phyloP scores from a whole-genome alignment of 1,139 yeast genomes.

The Taphrina communis region DNA sequence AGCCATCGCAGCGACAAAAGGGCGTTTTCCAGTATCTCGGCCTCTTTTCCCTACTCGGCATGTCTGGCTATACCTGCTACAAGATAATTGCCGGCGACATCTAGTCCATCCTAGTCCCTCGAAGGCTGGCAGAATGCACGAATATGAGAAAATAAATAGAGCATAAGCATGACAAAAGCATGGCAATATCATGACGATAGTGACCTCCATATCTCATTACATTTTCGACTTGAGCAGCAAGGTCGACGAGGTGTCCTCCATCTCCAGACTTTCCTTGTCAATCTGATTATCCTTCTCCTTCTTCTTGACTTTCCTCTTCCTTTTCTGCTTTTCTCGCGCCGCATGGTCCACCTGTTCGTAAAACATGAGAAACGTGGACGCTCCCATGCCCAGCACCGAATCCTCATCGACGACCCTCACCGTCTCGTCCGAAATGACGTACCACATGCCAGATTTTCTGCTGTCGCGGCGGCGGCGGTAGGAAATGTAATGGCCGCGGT shows the following conservation, averaged over 20 bases:
- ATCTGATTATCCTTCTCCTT: background rate
- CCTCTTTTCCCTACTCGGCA: conserved; percentile 24
- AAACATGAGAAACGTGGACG: conserved; percentile 28
- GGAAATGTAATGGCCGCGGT: conserved; percentile 38
- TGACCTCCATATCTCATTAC: background rate
- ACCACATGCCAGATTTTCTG: conserved; percentile 15
- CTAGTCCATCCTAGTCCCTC: background rate
- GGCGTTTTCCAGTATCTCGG: conserved; percentile 35
- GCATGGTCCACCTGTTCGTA: conserved; percentile 33
- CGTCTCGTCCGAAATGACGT: conserved; percentile 35
- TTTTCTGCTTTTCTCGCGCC: conserved; percentile 13
- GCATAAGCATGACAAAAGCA: no score
- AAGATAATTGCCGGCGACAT: conserved; percentile 19
- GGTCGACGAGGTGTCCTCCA: background rate
- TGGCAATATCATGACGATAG: no score
- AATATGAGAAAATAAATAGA: no score
- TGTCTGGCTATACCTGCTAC: conserved; percentile 25
- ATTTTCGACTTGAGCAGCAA: conserved; percentile 8
- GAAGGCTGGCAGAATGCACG: no score
- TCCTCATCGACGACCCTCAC: conserved; percentile 14
- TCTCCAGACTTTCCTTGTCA: background rate
- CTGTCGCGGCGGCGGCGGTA: conserved; percentile 11
- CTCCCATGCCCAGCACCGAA: conserved; percentile 14
- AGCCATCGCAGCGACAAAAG: conserved; percentile 26
- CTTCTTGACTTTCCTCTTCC: conserved; percentile 9